Percentiles rank a stretch among this genome's conserved stretches.
phyloP scores from a whole-genome alignment of 2,329 filamentous ascomycete species.

The Penicillium occitanis region DNA sequence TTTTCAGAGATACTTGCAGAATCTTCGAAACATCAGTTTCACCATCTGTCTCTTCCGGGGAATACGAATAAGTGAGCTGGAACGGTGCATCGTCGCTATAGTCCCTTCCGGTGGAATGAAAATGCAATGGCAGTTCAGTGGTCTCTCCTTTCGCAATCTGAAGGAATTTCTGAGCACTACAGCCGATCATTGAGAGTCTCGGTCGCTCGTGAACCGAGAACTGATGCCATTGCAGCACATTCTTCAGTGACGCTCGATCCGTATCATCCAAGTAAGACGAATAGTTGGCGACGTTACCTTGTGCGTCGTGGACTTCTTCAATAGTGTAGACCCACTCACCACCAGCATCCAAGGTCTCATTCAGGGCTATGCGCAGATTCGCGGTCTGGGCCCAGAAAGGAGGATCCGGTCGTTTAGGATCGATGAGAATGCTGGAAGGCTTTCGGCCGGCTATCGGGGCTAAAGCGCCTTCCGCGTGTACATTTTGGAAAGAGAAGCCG shows the following conservation, averaged over 20 bases:
- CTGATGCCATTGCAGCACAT: constrained; percentile 67
- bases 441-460: constrained; percentile 71
- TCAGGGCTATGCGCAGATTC: constrained; percentile 75
- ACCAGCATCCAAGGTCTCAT: constrained; percentile 78
- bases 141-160: constrained; percentile 75
- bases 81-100: constrained; percentile 65
- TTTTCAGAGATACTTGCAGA: constrained; percentile 58
- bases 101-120: constrained; percentile 61
- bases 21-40: constrained; percentile 58
- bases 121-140: constrained; percentile 68
- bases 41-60: constrained; percentile 70
- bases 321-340: constrained; percentile 88
- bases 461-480: constrained; percentile 82
- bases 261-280: constrained; percentile 62
- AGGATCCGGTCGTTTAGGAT: constrained; percentile 53
- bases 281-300: constrained; percentile 83
- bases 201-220: constrained; percentile 89
- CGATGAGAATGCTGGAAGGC: constrained; percentile 58
- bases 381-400: constrained; percentile 74
- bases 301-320: constrained; percentile 86
- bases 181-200: constrained; percentile 67
- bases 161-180: constrained; percentile 75
- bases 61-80: constrained; percentile 78
- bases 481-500: constrained; percentile 86
- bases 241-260: constrained; percentile 59